Base-by-base conservation (phyloP, 1,284 basidiomycete genomes). In the Austroboletus niveus region DNA sequence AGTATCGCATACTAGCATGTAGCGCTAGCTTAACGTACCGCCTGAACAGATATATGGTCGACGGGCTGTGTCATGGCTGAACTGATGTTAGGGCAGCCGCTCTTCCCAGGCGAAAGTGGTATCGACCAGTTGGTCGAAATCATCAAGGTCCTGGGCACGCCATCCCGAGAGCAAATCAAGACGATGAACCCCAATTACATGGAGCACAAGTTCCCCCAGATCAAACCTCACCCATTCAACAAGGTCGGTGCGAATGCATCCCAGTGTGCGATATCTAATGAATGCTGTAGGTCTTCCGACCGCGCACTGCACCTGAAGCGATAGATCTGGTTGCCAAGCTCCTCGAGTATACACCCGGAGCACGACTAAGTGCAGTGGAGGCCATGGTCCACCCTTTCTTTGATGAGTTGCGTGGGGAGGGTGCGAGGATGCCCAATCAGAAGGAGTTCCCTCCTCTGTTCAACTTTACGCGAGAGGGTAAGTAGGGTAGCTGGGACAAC, bases 161-260 rank as follows among this genome's bases (percentile, higher is more conserved):
- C 96, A 1, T 96, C 96, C 53, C 81, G 96, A 62, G 97, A 99
- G 70, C 97, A 99, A 75, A 99, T 99, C 84, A 98, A 98, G 87
- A 98, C 97, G 61, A 99, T 99, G 96, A 99, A 99, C 75, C 96
- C 97, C 47, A 96, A 96, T 77, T 99, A 99, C 77, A 99, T 99
- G 97, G 97, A 99, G 72, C 96, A 99, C 85, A 98, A 98, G 74
- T 99, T 99, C 81, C 96, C 96, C 8, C 96, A 99, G 75, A 99
- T 99, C 79, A 96, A 97, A 72, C 94, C 95, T 36, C 92, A 97
- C 69, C 92, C 93, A 1, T 95, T 95, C 79, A 89, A 87, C 66
- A 95, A 95, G 82, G 89, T 88, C 58, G 42, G 49, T 56, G 15
- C 4, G 22, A 22, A 30, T 17, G 24, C 34, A 24, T 47, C 30